Base-by-base conservation (phyloP, 371 early-diverging fungal species). In the Mortierella sp. region DNA sequence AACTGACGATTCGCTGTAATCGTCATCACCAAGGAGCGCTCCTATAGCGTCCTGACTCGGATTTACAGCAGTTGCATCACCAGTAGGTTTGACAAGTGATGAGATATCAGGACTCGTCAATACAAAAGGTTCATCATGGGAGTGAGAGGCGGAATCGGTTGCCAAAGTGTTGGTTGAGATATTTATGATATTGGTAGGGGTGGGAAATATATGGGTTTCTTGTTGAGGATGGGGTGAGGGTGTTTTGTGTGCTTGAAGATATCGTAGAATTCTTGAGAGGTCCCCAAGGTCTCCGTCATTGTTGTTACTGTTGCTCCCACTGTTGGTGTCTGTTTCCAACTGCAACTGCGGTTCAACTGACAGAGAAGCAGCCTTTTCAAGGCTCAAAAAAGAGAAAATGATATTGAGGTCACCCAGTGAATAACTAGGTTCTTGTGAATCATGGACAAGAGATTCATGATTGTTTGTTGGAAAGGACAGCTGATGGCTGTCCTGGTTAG, bases 301-400 rank as follows among this genome's bases (percentile, higher is more conserved):
- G 61, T 29, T n/a, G 10, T n/a, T n/a, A n/a, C n/a, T n/a, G n/a
- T n/a, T n/a, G 42, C 3, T 4, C 13, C n/a, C 37, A 19, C 12
- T 32, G 54, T 19, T 12, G 47, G 13, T 9, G 10, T 26, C 4
- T 17, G 49, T 53, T 2, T 29, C 7, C 1, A 37, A 9, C 10
- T 15, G 26, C 26, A 28, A 1, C 23, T 17, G 57, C 5, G 9
- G 34, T 57, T 17, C 34, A 32, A 57, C 34, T 34, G 19, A 34
- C 7, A 54, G 15, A 9, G 37, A 56, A 34, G 57, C 22, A 6
- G 22, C 45, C 42, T 55, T 65, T 22, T 72, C 72, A 23, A 72
- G 66, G 26, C 32, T 37, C 34, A 72, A 34, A 53, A 66, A 72
- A 22, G 72, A 66, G 10, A 72, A 58, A 7, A 72, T 55, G 42